phyloP scores from a whole-genome alignment of 306 rosid genomes.

The Carpinus viminea region DNA sequence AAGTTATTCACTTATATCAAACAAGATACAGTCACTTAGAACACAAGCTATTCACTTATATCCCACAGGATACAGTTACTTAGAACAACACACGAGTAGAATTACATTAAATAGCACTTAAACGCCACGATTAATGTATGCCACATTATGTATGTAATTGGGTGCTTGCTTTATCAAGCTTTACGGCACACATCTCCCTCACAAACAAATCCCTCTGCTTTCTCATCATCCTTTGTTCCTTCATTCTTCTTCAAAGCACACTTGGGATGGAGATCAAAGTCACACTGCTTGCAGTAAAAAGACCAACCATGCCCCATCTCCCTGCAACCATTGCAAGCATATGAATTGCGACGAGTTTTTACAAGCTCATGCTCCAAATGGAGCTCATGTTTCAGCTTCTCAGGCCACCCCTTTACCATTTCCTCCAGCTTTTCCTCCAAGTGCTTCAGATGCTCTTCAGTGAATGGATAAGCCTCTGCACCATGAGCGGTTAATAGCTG shows the following conservation, averaged over 20 bases:
- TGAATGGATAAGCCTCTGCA: constrained; percentile 51
- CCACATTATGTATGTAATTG: background rate
- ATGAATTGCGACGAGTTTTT: background rate
- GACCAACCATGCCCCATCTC: constrained; percentile 39
- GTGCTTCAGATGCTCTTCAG: constrained; percentile 34
- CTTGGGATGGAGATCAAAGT: constrained; percentile 52
- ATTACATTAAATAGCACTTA: background rate
- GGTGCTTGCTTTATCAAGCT: constrained; percentile 23
- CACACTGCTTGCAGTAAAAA: constrained; percentile 36
- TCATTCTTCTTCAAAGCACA: constrained; percentile 41
- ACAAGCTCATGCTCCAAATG: constrained; percentile 39
- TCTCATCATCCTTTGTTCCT: constrained; percentile 19
- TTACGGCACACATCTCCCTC: constrained; percentile 44
- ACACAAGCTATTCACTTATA: no score
- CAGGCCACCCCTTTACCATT: constrained; percentile 41
- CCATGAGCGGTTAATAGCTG: constrained; percentile 38
- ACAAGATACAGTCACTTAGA: no score
- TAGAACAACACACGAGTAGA: no score
- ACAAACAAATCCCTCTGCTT: constrained; percentile 31
- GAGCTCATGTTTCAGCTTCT: constrained; percentile 43
- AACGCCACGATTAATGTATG: background rate
- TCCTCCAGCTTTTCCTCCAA: constrained; percentile 31
- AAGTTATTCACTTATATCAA: no score
- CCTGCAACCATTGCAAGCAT: constrained; percentile 35
- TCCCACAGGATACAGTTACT: no score